Evolutionary conservation across 139 green algal genomes (phyloP).

Genomic region (Chlamydomonas sp.): DNA sequence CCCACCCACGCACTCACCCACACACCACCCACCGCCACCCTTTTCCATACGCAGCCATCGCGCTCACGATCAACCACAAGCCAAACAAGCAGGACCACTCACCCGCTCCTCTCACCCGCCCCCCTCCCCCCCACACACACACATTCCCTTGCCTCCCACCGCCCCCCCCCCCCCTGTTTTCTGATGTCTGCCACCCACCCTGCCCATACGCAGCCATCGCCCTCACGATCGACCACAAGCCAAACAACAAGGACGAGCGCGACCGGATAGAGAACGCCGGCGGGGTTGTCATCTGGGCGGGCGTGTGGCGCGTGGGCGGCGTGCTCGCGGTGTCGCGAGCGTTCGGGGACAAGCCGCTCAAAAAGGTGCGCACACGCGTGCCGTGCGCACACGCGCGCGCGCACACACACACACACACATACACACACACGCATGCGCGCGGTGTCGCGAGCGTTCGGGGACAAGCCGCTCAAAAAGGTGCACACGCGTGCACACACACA

Average conservation of each 20-base stretch:
- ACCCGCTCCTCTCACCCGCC: not conserved
- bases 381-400: not conserved
- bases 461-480: slow-evolving; percentile 62
- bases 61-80: slow-evolving; percentile 4
- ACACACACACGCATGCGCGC: slow-evolving; percentile 94
- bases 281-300: slow-evolving; percentile 85
- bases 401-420: slow-evolving; percentile 6
- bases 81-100: slow-evolving; percentile 63
- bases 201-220: slow-evolving; percentile 35
- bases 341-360: slow-evolving; percentile 82
- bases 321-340: slow-evolving; percentile 90
- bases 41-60: slow-evolving; percentile 27
- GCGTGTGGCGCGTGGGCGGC: slow-evolving; percentile 90
- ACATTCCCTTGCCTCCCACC: not conserved
- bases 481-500: not conserved
- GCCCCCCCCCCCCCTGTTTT: too few species aligned
- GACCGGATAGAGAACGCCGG: slow-evolving; percentile 83
- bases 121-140: too few species aligned
- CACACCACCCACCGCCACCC: not conserved
- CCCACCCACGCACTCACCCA: too few species aligned
- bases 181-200: too few species aligned
- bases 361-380: slow-evolving; percentile 10
- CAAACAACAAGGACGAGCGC: slow-evolving; percentile 82
- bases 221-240: slow-evolving; percentile 92
- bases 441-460: slow-evolving; percentile 89